phyloP scores from a whole-genome alignment of 805 yeast genomes.

The Grigorovia yakushimaensis region DNA sequence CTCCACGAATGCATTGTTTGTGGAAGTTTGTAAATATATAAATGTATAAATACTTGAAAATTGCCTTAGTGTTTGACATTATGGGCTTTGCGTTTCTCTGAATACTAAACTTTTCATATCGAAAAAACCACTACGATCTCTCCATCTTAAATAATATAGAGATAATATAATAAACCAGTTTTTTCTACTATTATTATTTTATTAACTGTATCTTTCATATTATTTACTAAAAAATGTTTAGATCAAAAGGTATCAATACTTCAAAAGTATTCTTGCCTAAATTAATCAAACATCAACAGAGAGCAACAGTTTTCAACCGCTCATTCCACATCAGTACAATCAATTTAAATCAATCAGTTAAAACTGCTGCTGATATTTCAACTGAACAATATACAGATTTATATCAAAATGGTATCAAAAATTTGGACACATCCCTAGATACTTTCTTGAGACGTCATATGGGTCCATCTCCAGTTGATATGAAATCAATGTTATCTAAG shows the following conservation, averaged over 20 bases:
- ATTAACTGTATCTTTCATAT: no score
- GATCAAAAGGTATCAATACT: not conserved
- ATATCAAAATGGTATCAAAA: conserved; percentile 31
- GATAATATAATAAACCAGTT: no score
- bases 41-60: no score
- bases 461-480: conserved; percentile 65
- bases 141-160: no score
- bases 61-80: no score
- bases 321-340: not conserved
- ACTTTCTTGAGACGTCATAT: conserved; percentile 85
- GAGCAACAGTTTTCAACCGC: not conserved
- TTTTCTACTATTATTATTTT: no score
- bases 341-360: not conserved
- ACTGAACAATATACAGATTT: conserved; percentile 35
- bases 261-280: not conserved
- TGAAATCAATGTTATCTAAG: conserved; percentile 50
- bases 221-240: not conserved
- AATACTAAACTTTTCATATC: no score
- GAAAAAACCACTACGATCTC: no score
- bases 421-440: conserved; percentile 42
- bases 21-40: no score
- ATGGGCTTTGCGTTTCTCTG: no score
- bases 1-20: no score
- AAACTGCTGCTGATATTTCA: not conserved
- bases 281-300: not conserved